Evolutionary conservation across 441 rosid species (phyloP), one percentile per base, ranked within the genome.

Genomic region (Raphanus hybrid): DNA sequence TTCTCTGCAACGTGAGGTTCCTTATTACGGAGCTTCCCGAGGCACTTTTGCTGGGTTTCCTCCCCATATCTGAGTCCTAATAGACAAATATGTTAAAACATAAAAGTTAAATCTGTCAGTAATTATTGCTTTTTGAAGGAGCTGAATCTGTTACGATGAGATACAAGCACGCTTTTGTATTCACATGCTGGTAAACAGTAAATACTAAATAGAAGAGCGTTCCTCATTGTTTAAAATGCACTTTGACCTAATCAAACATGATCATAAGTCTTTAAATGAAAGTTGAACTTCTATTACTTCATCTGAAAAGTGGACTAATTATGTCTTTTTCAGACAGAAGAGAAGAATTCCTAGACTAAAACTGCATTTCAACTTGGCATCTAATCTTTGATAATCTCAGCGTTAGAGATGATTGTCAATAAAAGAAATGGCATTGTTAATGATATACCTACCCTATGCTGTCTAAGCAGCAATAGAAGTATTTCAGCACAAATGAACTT

Each of bases 1-100:
- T 91, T 95, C 87, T 93, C 98, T 69, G 92, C 86, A 15, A 92
- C 91, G 82, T 94, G 97, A 72, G 82, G 26, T 23, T 95, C 98
- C 72, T 85, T 88, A 23, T 86, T 87, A 20, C 85, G 85, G 67
- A 94, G 91, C 88, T 92, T 29, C 6, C 34, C 4, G 34, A 29
- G 34, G 34, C 4, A 29, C 34, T 29, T 23, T 29, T 29, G 34
- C 34, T 3, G 34, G 34, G 34, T 29, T 29, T 29, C 34, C 34
- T 92, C 77, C 98, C 98, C 97, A 92, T 11, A 29, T 29, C 34
- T 29, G 34, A 64, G 43, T 64, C 65, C 75, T 59, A 14, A 39
- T 54, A 75, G 76, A 70, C 65, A 45, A 71, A 50, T 45, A 58
- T 8, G 37, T 65, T 66, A 69, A 69, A 35, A 26, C 26, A 23